These are phyloP conservation scores for Tylopilus sp. DNA, from an alignment of 1,284 basidiomycete species.

Conservation along the genomic window DNA sequence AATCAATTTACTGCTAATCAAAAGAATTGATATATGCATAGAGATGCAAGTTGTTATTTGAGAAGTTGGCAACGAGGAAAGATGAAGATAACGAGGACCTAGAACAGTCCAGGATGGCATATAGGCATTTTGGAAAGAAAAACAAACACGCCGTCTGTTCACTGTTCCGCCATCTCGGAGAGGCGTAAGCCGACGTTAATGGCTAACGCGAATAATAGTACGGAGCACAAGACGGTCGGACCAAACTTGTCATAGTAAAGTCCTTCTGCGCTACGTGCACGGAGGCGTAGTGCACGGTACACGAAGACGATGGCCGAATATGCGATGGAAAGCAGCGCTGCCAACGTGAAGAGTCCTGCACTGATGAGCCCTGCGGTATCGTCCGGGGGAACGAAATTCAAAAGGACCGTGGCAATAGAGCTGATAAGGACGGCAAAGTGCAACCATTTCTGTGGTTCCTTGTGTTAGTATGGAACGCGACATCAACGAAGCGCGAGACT, in stretches of 20 bases:
- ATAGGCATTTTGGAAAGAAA: too few species aligned
- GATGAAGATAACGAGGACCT: background rate
- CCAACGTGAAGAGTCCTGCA: slow-evolving; percentile 83
- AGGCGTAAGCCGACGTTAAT: slow-evolving; percentile 71
- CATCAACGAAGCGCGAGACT: slow-evolving; percentile 29
- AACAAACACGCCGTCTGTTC: background rate
- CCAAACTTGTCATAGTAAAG: slow-evolving; percentile 89
- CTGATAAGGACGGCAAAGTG: slow-evolving; percentile 89
- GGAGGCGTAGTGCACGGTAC: slow-evolving; percentile 77
- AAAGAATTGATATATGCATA: slow-evolving; percentile 16
- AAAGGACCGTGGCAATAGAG: slow-evolving; percentile 83
- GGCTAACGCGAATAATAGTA: slow-evolving; percentile 68
- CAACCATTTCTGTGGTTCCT: slow-evolving; percentile 76
- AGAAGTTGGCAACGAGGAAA: background rate
- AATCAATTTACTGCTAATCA: slow-evolving; percentile 25
- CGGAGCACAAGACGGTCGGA: slow-evolving; percentile 71
- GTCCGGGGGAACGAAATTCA: slow-evolving; percentile 81
- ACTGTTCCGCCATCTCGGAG: slow-evolving; percentile 39
- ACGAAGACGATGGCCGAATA: slow-evolving; percentile 89
- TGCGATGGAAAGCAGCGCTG: slow-evolving; percentile 84
- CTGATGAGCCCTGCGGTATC: slow-evolving; percentile 81
- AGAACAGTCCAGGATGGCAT: background rate
- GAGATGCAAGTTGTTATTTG: background rate
- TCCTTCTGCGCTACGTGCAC: slow-evolving; percentile 72
- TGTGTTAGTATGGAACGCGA: slow-evolving; percentile 13